A percentile compares a stretch with the other conserved stretches of the same genome.
phyloP scores from a whole-genome alignment of 352 stramenopile species.

The Phytophthora melonis region DNA sequence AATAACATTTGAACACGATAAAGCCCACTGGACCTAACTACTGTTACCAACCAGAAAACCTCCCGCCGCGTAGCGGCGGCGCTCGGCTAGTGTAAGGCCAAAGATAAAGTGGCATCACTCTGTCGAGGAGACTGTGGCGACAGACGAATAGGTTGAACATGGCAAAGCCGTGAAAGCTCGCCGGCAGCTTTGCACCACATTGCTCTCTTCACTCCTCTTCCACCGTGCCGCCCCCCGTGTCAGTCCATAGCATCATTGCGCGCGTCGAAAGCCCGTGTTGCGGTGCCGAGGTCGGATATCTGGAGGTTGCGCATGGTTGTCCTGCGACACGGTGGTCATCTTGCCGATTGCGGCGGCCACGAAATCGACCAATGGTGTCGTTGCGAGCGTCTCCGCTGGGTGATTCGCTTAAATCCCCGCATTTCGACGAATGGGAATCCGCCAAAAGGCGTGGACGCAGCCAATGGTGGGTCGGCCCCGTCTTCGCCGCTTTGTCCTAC shows the following conservation, averaged over 20 bases:
- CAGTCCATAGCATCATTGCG: too few species aligned
- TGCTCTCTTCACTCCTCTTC: background rate
- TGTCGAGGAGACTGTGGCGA: too few species aligned
- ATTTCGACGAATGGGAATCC: slow-evolving; percentile 4
- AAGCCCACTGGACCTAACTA: too few species aligned
- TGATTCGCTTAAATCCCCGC: background rate
- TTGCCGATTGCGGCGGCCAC: slow-evolving; percentile 1
- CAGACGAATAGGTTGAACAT: too few species aligned
- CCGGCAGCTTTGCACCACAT: background rate
- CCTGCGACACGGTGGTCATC: slow-evolving; percentile 7
- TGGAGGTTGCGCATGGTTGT: background rate
- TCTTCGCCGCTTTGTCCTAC: slow-evolving; percentile 25
- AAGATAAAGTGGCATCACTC: too few species aligned
- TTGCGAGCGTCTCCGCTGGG: background rate
- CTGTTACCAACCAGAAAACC: too few species aligned
- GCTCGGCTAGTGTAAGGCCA: too few species aligned
- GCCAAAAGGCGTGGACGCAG: background rate
- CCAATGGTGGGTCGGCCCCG: slow-evolving; percentile 14
- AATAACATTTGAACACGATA: too few species aligned
- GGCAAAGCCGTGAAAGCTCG: too few species aligned
- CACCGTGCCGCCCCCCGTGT: too few species aligned
- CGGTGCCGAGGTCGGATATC: background rate
- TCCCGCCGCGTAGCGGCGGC: too few species aligned
- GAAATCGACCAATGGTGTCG: background rate
- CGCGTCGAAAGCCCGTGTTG: background rate